Percentiles rank a stretch among this genome's conserved stretches.
Evolutionary conservation across 2,329 filamentous ascomycete species (phyloP).

Genomic region (Penicillium sp.): DNA sequence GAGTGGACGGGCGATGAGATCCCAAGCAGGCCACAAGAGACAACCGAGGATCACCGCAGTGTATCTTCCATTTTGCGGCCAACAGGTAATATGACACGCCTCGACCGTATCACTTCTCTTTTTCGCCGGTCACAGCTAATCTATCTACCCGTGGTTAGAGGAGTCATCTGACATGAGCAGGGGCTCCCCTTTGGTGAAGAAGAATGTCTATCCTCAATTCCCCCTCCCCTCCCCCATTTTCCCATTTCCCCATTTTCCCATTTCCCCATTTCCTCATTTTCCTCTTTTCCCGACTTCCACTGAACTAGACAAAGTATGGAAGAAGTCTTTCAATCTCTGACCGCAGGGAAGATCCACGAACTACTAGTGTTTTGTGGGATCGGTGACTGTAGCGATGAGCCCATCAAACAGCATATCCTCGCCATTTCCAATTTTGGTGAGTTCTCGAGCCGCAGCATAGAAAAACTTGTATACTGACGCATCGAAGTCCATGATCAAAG

Average conservation of each 20-base stretch:
- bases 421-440: background rate
- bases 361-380: background rate
- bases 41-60: too few relatives aligned
- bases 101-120: too few relatives aligned
- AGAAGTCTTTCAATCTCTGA: constrained; percentile 6
- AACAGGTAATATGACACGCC: too few relatives aligned
- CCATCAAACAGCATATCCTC: constrained; percentile 2
- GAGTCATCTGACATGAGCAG: too few relatives aligned
- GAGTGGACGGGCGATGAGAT: too few relatives aligned
- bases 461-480: background rate
- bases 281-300: background rate
- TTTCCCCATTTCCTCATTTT: background rate
- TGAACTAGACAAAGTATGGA: background rate
- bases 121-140: too few relatives aligned
- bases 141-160: too few relatives aligned
- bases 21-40: too few relatives aligned
- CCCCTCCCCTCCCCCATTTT: background rate
- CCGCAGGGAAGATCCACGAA: constrained; percentile 4
- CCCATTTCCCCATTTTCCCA: too few relatives aligned
- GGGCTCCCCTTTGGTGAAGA: too few relatives aligned
- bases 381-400: constrained; percentile 4
- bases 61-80: too few relatives aligned
- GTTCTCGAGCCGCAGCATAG: background rate
- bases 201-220: background rate
- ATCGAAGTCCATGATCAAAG: background rate